Base-by-base conservation (phyloP, 2,329 filamentous ascomycete species). In the Pseudocercospora musae region DNA sequence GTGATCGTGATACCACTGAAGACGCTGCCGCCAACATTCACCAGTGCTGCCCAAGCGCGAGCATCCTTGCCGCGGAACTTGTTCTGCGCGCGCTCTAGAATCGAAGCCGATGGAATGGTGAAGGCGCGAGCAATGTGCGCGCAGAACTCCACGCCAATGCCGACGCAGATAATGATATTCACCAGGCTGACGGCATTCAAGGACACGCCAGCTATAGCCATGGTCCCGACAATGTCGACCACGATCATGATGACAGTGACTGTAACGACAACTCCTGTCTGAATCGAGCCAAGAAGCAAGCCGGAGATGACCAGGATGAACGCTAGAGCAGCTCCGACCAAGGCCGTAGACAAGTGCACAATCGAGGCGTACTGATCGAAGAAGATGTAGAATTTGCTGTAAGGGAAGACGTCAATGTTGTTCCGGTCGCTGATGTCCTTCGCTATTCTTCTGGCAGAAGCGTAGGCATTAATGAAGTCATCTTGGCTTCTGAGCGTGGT, bases 341-440 rank as follows among this genome's bases (percentile, higher is more conserved):
- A 85, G 0, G 89, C 86, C 0, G 85, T 89, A 0, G 94, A 93
- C 3, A 98, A 83, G 10, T 84, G 83, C 20, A 96, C 87, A 64
- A 99, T 98, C 62, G 85, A 86, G 5, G 91, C 85, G 73, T 99
- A 99, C 75, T 98, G 95, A 74, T 99, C 95, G 75, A 99, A 99
- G 84, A 98, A 99, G 75, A 99, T 93, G 80, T 99, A 99, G 76
- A 96, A 96, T 64, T 97, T 89, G 69, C 91, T 96, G 80, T 99
- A 99, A 0, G 95, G 92, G 82, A 99, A 99, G 2, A 99, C 88
- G 23, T 95, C 88, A 21, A 91, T 86, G 1, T 92, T 92, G 4
- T 92, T 93, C 57, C 84, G 82, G 58, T 84, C 78, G 13, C 84
- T 88, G 57, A 99, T 88, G 27, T 90, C 89, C 11, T 87, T 79